Base-by-base conservation (phyloP, 305 asterid genomes). In the Fraxinus baroniana region DNA sequence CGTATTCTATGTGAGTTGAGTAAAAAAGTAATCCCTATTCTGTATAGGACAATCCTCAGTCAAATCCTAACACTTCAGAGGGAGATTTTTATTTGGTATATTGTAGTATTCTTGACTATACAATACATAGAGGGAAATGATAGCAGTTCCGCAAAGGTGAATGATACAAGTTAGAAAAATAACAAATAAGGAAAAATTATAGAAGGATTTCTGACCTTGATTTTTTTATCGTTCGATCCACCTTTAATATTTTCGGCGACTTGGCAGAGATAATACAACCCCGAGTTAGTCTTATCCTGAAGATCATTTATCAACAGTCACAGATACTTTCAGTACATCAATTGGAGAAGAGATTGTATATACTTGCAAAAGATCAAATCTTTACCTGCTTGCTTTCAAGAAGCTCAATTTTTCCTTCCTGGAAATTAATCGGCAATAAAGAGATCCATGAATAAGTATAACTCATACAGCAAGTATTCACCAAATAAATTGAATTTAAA, bases 221-320 rank as follows among this genome's bases (percentile, higher is more conserved):
- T 81, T 79, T 83, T 71, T 80, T 92, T 91, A 46, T 93, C 78
- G 81, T 76, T 90, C 81, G 81, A 87, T 66, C 84, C 89, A 85
- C 86, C 92, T 87, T 91, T 86, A 57, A 91, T 77, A 74, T 85
- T 91, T 82, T 79, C 93, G 79, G 97, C 95, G 57, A 68, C 92
- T 89, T 92, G 93, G 88, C 97, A 93, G 79, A 93, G 90, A 89
- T 93, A 93, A 90, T 91, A 93, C 86, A 93, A 74, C 52, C 97
- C 97, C 15, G 95, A 89, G 86, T 90, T 93, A 30, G 97, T 93
- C 86, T 90, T 49, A 88, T 92, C 97, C 97, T 93, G 90, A 76
- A 82, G 41, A 78, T 71, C 71, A 86, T 77, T 39, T 18, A 82
- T 76, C 18, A 78, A 79, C 76, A 82, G 72, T 72, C 52, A 73